Evolutionary conservation across 139 green algal genomes (phyloP).

Genomic region (Mychonastes homosphaera): DNA sequence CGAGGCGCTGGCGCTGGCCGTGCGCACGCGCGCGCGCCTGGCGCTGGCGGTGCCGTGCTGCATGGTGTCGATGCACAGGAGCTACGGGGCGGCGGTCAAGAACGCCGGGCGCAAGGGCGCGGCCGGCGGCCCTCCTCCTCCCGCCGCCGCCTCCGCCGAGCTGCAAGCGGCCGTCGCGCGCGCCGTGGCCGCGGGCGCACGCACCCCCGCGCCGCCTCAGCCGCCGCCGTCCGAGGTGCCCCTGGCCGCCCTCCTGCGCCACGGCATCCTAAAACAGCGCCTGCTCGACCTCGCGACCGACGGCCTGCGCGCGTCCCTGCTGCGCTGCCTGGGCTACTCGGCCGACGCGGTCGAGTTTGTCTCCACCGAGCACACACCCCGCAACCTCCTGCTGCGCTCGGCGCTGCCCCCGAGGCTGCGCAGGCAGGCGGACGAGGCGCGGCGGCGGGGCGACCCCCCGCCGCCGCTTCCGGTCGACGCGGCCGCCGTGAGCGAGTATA

Average conservation of each 20-base stretch:
- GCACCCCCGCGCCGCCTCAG: not conserved
- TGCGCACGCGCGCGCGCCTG: conserved; percentile 25
- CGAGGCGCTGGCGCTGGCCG: conserved; percentile 38
- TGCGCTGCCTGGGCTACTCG: conserved; percentile 30
- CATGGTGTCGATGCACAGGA: too few relatives aligned
- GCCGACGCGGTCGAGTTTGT: conserved; percentile 42
- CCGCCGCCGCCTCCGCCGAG: not conserved
- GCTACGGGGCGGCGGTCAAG: too few relatives aligned
- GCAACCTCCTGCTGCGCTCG: conserved; percentile 47
- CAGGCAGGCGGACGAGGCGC: not conserved
- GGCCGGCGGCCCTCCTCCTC: not conserved
- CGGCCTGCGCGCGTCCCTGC: conserved; percentile 26
- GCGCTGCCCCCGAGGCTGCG: not conserved
- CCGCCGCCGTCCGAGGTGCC: too few relatives aligned
- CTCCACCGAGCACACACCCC: conserved; percentile 43
- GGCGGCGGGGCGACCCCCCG: not conserved
- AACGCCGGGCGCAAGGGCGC: too few relatives aligned
- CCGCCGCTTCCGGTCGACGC: not conserved
- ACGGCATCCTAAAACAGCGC: conserved; percentile 50
- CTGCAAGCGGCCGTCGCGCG: not conserved
- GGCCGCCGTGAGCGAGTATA: conserved; percentile 16
- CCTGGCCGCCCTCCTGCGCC: conserved; percentile 27
- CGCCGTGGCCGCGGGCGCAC: not conserved
- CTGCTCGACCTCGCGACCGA: conserved; percentile 51
- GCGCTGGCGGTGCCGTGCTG: conserved; percentile 53